Percentiles rank a stretch among this genome's conserved stretches.
Evolutionary conservation across 805 yeast genomes (phyloP).

Genomic region (Candida nanaspora): DNA sequence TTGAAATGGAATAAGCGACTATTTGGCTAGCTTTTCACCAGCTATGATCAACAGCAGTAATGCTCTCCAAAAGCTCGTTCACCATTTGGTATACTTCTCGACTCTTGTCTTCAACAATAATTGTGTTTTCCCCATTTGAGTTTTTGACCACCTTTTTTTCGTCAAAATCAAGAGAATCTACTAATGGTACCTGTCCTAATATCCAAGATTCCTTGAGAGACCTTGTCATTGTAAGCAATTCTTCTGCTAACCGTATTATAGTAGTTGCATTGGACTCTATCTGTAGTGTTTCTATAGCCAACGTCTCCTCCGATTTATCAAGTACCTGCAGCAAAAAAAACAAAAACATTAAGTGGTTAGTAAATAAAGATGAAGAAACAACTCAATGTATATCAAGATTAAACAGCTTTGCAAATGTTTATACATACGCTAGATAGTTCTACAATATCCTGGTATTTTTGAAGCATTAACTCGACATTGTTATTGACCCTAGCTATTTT

Average conservation of each 20-base stretch:
- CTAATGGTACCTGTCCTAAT: constrained; percentile 39
- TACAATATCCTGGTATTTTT: constrained; percentile 45
- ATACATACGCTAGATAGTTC: constrained; percentile 32
- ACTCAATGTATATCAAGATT: too few species aligned
- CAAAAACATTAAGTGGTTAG: background rate
- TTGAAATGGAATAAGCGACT: too few species aligned
- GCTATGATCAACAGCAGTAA: too few species aligned
- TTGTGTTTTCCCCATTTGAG: background rate
- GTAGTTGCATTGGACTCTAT: constrained; percentile 46
- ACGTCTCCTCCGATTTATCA: constrained; percentile 26
- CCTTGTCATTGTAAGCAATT: constrained; percentile 40
- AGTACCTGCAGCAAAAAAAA: constrained; percentile 7
- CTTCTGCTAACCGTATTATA: constrained; percentile 46
- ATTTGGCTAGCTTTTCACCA: too few species aligned
- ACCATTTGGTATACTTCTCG: background rate
- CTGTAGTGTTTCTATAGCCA: constrained; percentile 48
- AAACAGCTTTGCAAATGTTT: background rate
- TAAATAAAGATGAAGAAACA: background rate
- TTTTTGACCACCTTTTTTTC: background rate
- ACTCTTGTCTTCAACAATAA: background rate
- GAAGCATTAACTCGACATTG: constrained; percentile 42
- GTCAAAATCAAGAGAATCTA: constrained; percentile 14
- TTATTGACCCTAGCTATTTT: constrained; percentile 40
- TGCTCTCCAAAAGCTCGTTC: background rate
- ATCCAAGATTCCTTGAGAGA: constrained; percentile 51